A percentile compares a stretch with the other conserved stretches of the same genome.
Conservation (phyloP, 1,284 basidiomycete genomes). For the Rhodotorula mucilaginosa region DNA sequence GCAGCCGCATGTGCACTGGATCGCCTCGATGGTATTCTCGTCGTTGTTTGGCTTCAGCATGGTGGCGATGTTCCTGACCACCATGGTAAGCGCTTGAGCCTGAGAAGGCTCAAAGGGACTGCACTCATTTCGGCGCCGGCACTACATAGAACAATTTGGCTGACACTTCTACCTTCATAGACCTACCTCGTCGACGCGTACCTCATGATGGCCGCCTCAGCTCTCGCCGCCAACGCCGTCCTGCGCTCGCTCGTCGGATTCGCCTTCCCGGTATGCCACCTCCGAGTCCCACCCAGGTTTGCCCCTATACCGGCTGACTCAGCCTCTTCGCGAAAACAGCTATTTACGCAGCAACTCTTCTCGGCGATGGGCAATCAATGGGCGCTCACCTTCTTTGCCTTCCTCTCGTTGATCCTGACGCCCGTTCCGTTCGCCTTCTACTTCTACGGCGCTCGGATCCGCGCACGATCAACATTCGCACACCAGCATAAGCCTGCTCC, state of each 20-base stretch:
- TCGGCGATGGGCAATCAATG: constrained; percentile 61
- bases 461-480: constrained; percentile 41
- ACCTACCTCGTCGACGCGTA: constrained; percentile 42
- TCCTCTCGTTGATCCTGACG: constrained; percentile 56
- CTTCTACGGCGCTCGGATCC: constrained; percentile 49
- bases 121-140: not conserved
- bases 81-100: constrained; percentile 48
- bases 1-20: constrained; percentile 6
- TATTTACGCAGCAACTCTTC: constrained; percentile 58
- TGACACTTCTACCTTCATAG: not conserved
- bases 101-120: not conserved
- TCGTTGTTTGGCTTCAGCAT: constrained; percentile 53
- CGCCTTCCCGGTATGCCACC: constrained; percentile 5
- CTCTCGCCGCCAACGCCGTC: constrained; percentile 67
- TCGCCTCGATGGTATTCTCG: not conserved
- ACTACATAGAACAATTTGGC: too few species aligned
- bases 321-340: not conserved
- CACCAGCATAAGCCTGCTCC: constrained; percentile 25
- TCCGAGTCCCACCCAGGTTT: not conserved
- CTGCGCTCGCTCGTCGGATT: constrained; percentile 58
- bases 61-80: constrained; percentile 53
- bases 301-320: not conserved
- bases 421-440: constrained; percentile 58
- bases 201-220: constrained; percentile 61
- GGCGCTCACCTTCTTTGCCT: constrained; percentile 65